phyloP scores from a whole-genome alignment of 108 stramenopile species.

The Conticribra guillardii region DNA sequence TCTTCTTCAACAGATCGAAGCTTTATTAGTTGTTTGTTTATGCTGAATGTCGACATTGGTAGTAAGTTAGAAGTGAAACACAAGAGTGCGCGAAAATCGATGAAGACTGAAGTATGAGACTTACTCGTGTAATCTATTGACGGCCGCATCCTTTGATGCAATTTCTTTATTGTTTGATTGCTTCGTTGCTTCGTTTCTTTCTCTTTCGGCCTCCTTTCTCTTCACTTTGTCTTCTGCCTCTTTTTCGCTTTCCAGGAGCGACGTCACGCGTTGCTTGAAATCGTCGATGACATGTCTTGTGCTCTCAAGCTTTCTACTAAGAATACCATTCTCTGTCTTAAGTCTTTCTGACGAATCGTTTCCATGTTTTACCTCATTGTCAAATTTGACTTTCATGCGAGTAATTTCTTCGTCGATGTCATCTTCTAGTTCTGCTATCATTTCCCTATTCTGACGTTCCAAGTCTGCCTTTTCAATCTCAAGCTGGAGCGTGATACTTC shows the following conservation, averaged over 20 bases:
- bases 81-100: too few species aligned
- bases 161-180: too few species aligned
- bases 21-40: not conserved
- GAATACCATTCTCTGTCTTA: not conserved
- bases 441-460: not conserved
- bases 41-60: not conserved
- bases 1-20: not conserved
- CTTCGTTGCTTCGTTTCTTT: not conserved
- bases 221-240: not conserved
- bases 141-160: not conserved
- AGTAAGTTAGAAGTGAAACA: not conserved
- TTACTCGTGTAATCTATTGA: not conserved
- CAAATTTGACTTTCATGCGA: not conserved
- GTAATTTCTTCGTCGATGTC: conserved; percentile 1
- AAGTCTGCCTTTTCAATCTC: not conserved
- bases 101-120: too few species aligned
- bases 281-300: not conserved
- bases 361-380: not conserved
- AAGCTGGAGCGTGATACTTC: not conserved
- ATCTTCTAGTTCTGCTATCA: not conserved
- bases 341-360: not conserved
- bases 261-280: not conserved
- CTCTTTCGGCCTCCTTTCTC: not conserved
- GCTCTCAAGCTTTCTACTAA: not conserved
- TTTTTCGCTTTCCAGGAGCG: not conserved